Base-by-base conservation (phyloP, 2,329 filamentous ascomycete genomes). In the Aureobasidium lini region DNA sequence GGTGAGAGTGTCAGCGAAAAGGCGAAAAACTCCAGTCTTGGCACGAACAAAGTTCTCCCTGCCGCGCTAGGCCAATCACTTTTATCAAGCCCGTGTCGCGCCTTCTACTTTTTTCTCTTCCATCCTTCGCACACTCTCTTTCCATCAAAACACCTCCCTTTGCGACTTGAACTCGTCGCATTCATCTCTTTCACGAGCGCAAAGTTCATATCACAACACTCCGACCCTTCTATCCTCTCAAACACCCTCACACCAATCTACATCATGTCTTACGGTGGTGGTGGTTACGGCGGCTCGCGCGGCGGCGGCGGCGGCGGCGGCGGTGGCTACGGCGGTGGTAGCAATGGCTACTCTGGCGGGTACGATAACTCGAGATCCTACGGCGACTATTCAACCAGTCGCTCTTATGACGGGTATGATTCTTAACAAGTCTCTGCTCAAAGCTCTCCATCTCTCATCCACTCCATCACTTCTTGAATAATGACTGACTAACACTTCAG, bases 221-320 rank as follows among this genome's bases (percentile, higher is more conserved):
- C 53, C 48, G 9, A 52, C 48, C 47, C 53, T 65, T 13, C 6
- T n/a, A n/a, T 39, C 31, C 29, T 16, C 23, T 18, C 36, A 18
- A 28, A 47, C 56, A 18, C 15, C 16, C n/a, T 15, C 61, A 63
- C 62, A 64, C 63, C 60, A 62, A 62, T 61, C 61, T 61, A 58
- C 47, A 82, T 70, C 72, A 90, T 89, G 87, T 89, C 87, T 76
- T 88, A 89, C 83, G 81, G 77, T 56, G 70, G 67, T 65, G 73
- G 78, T 63, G 78, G 79, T 64, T 76, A 80, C 64, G 73, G 76
- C 60, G 72, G 76, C 63, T 72, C 72, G 57, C 69, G 72, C 65
- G 72, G 72, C 61, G 69, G 70, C 48, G 63, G 64, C 31, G 62
- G 63, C 62, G 60, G 61, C 23, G 57, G 57, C 16, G 59, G 56